Evolutionary conservation across 1,284 basidiomycete species (phyloP), one percentile per base, ranked within the genome.

Genomic region (Sutorius eximius): DNA sequence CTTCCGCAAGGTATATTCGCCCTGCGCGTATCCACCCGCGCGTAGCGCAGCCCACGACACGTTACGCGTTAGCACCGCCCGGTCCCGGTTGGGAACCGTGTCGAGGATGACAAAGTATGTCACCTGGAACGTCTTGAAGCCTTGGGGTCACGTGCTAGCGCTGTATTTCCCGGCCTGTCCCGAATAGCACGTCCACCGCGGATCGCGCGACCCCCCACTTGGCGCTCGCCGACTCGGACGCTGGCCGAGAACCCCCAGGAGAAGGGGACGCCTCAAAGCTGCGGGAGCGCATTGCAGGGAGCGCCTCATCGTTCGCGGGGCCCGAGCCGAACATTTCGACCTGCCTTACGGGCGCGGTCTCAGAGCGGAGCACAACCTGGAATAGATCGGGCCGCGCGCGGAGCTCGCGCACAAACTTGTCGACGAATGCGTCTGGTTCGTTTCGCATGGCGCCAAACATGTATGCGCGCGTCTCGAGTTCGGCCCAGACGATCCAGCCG

Each of bases 401-500:
- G 13, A 73, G 62, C 37, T 71, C 65, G 11, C 43, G 36, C 3
- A 73, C 34, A 30, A 73, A 73, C 3, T 62, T 64, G 0, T 49
- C 22, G 37, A 49, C 38, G 22, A 56, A 20, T 38, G 30, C 1
- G 54, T 72, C 63, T 2, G 49, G 58, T 10, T 68, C 64, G 44
- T 67, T 59, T 22, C 65, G 62, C 27, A 73, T 30, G n/a, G 69
- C 70, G 2, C 72, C 71, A 36, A 73, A 71, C 52, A 72, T 59
- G 49, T 69, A 68, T 12, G 61, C 45, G 7, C 70, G 60, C 2
- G 13, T 20, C 32, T 66, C 52, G 11, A 61, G 0, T 51, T 68
- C 57, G 12, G 33, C 37, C 68, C 67, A 61, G 9, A 67, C 60
- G 15, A 61, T 47, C 43, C 50, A 57, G 13, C 55, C 62, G 2